Conservation (phyloP, 2,329 filamentous ascomycete species). For the Eutypa lata region DNA sequence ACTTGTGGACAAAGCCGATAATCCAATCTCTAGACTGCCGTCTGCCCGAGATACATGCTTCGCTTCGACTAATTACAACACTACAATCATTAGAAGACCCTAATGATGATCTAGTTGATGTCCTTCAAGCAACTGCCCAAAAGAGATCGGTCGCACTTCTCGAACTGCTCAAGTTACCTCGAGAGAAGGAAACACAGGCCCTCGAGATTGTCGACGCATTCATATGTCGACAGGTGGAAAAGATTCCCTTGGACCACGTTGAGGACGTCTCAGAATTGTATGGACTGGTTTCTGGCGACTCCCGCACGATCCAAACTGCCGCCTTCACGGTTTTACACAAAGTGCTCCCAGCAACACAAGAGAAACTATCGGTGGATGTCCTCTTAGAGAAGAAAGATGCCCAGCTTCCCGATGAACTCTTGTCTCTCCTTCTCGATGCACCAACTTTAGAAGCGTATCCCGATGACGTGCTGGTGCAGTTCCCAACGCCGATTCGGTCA, state of each 20-base stretch:
- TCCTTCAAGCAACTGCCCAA: constrained; percentile 59
- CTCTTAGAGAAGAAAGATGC: constrained; percentile 69
- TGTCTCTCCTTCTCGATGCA: constrained; percentile 78
- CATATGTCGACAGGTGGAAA: constrained; percentile 65
- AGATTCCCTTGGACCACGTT: constrained; percentile 59
- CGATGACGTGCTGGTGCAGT: constrained; percentile 62
- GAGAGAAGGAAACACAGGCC: constrained; percentile 55
- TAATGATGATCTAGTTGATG: constrained; percentile 84
- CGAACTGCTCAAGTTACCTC: constrained; percentile 56
- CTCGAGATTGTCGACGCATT: constrained; percentile 72
- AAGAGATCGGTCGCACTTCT: constrained; percentile 57
- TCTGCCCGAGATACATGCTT: constrained; percentile 66
- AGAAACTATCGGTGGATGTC: constrained; percentile 76
- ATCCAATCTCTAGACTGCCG: constrained; percentile 42
- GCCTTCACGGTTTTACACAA: constrained; percentile 78
- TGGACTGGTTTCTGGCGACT: constrained; percentile 71
- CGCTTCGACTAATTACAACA: constrained; percentile 65
- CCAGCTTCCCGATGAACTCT: constrained; percentile 75
- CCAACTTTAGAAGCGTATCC: constrained; percentile 67
- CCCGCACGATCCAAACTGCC: constrained; percentile 71
- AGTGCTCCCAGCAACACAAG: constrained; percentile 74
- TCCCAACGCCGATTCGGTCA: constrained; percentile 68
- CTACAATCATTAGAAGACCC: constrained; percentile 65
- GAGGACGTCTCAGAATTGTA: constrained; percentile 69
- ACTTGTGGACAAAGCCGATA: constrained; percentile 51